Conservation (phyloP, 208 protist genomes). For the Herpetomonas tarakana region DNA sequence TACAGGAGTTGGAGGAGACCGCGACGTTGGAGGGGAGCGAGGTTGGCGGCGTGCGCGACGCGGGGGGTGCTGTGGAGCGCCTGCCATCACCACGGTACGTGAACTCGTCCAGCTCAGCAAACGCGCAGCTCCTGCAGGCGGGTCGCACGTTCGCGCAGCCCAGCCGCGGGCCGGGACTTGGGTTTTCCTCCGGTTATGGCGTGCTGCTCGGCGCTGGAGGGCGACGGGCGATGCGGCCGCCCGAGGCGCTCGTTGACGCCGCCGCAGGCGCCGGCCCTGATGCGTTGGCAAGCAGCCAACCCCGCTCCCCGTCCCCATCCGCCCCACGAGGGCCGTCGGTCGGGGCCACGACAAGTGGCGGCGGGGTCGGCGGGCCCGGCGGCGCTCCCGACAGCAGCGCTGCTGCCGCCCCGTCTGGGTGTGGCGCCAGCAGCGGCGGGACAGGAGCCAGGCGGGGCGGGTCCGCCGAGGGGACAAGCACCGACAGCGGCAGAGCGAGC, state of each 20-base stretch:
- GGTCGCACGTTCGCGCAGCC: neutral
- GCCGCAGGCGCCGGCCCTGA: slow-evolving; percentile 4
- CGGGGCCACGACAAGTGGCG: neutral
- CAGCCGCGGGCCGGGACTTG: neutral
- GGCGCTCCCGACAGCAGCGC: neutral
- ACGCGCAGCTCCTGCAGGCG: slow-evolving; percentile 5
- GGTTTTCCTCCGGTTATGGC: slow-evolving; percentile 52
- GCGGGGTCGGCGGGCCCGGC: neutral
- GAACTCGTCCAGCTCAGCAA: slow-evolving; percentile 1
- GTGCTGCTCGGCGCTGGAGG: slow-evolving; percentile 71
- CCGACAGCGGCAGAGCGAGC: neutral
- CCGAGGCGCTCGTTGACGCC: slow-evolving; percentile 22
- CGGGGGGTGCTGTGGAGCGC: slow-evolving; percentile 3
- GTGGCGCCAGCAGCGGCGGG: too few species aligned
- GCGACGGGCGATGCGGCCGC: slow-evolving; percentile 71
- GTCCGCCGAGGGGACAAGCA: neutral
- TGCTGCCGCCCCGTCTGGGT: neutral
- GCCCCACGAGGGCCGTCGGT: slow-evolving; percentile 5
- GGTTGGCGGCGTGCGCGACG: neutral
- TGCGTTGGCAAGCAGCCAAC: slow-evolving; percentile 2
- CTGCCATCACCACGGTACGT: neutral
- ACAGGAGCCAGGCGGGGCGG: slow-evolving; percentile 1
- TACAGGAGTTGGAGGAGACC: slow-evolving; percentile 61
- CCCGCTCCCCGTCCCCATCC: slow-evolving; percentile 3
- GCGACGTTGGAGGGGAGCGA: slow-evolving; percentile 12